These are phyloP conservation scores for Ceratocystis albifundus DNA, from an alignment of 2,329 filamentous ascomycete genomes.

Conservation along the genomic window DNA sequence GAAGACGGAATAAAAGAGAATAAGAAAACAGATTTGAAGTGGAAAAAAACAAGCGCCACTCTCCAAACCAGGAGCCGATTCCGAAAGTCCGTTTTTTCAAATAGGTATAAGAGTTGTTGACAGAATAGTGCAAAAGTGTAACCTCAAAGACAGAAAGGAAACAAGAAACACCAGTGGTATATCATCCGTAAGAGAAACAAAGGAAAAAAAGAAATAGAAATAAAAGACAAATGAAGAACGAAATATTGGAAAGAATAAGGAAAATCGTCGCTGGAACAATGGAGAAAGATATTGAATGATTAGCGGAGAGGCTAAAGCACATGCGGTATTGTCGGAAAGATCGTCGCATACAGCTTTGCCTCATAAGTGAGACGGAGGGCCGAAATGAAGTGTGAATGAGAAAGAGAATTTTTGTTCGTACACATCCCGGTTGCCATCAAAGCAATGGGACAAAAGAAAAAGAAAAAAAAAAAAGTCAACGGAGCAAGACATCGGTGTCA, in stretches of 20 bases:
- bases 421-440: neutral
- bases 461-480: neutral
- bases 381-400: neutral
- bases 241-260: slow-evolving; percentile 10
- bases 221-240: slow-evolving; percentile 13
- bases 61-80: slow-evolving; percentile 17
- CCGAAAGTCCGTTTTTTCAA: slow-evolving; percentile 16
- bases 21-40: slow-evolving; percentile 11
- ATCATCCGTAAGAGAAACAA: slow-evolving; percentile 16
- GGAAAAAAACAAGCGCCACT: slow-evolving; percentile 15
- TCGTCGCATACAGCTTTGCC: neutral
- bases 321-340: neutral
- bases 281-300: slow-evolving; percentile 8
- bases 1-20: slow-evolving; percentile 1
- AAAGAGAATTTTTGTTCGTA: neutral
- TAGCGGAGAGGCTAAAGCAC: neutral
- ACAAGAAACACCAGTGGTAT: slow-evolving; percentile 14
- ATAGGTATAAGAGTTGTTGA: slow-evolving; percentile 16
- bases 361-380: neutral
- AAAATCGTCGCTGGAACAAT: slow-evolving; percentile 9
- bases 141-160: slow-evolving; percentile 18
- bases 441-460: slow-evolving; percentile 1
- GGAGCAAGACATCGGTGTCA: neutral
- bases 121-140: slow-evolving; percentile 7
- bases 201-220: slow-evolving; percentile 16